Base-by-base conservation (phyloP, 2,329 filamentous ascomycete genomes). In the Penicillium sp. region DNA sequence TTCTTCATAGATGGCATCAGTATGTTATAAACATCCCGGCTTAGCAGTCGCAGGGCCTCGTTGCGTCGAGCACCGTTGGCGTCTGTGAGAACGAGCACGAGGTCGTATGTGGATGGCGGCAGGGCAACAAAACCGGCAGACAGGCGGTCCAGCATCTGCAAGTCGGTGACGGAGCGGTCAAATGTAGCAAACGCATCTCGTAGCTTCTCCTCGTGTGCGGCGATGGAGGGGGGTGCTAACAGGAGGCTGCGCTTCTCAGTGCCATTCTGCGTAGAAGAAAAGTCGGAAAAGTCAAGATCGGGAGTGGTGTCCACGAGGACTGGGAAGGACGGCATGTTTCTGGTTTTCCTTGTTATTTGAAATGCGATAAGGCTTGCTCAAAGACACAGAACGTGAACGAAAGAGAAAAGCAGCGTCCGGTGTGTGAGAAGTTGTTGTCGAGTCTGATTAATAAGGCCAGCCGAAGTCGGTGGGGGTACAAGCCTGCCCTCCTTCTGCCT, bases 121-220 rank as follows among this genome's bases (percentile, higher is more conserved):
- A 99, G 85, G 7, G 85, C 79, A 57, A 94, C 90, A 38, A 96
- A 80, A 60, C 91, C 91, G 35, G 89, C 83, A 1, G 89, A 85
- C 42, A 99, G 83, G 52, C 94, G 90, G 77, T 99, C 94, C 60
- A 99, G 88, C 94, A 99, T 99, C 74, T 97, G 94, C 53, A 99
- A 81, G 70, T 99, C 94, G 60, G 91, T 93, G 47, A 82, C 79
- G 61, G 81, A 77, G 68, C 91, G 87, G 72, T 94, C 86, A 77
- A 90, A 86, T 57, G 84, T 79, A 58, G 85, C 80, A 66, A 96
- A 83, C 60, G 94, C 80, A 63, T 79, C 77, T 62, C 85, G 83
- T 62, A 97, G 81, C 66, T 85, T 85, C 63, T 90, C 87, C 64
- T 92, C 90, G 74, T 96, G 88, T 55, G 90, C 85, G 63, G 94